Evolutionary conservation across 2,329 filamentous ascomycete species (phyloP).

Genomic region (Hypoxylon sp.): DNA sequence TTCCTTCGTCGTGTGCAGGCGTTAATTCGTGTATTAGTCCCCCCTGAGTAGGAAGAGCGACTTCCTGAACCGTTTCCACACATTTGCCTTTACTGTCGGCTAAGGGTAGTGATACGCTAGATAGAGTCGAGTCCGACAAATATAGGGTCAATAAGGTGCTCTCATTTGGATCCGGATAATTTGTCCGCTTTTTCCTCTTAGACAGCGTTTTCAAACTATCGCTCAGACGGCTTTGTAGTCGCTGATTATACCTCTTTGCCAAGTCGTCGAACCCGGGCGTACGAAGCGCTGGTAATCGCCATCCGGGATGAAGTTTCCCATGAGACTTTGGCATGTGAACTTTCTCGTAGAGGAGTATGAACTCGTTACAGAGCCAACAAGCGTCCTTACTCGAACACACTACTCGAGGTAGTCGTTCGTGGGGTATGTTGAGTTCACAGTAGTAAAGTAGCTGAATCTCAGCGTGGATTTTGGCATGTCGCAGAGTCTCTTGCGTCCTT

Average conservation of each 20-base stretch:
- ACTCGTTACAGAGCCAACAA: constrained; percentile 66
- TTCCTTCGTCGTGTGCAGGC: neutral
- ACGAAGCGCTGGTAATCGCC: constrained; percentile 58
- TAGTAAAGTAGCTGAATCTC: constrained; percentile 66
- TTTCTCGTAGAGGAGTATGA: constrained; percentile 60
- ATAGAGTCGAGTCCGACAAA: constrained; percentile 33
- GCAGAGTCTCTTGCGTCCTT: constrained; percentile 37
- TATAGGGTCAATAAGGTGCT: constrained; percentile 37
- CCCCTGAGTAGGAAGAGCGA: neutral
- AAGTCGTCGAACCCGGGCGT: constrained; percentile 13
- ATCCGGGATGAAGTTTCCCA: constrained; percentile 62
- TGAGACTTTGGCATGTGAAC: constrained; percentile 61
- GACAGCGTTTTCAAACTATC: constrained; percentile 37
- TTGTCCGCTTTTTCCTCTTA: constrained; percentile 13
- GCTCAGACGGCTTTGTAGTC: constrained; percentile 19
- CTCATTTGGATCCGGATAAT: constrained; percentile 39
- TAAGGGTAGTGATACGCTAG: neutral
- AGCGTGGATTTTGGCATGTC: constrained; percentile 62
- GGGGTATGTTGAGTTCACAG: constrained; percentile 55
- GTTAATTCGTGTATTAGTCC: neutral
- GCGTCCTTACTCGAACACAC: constrained; percentile 66
- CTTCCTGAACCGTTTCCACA: constrained; percentile 3
- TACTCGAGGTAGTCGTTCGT: constrained; percentile 52
- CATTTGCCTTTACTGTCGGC: neutral
- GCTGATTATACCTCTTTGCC: constrained; percentile 30